Evolutionary conservation across 2,329 filamentous ascomycete species (phyloP), one percentile per base, ranked within the genome.

Genomic region (Raffaelea arxii): DNA sequence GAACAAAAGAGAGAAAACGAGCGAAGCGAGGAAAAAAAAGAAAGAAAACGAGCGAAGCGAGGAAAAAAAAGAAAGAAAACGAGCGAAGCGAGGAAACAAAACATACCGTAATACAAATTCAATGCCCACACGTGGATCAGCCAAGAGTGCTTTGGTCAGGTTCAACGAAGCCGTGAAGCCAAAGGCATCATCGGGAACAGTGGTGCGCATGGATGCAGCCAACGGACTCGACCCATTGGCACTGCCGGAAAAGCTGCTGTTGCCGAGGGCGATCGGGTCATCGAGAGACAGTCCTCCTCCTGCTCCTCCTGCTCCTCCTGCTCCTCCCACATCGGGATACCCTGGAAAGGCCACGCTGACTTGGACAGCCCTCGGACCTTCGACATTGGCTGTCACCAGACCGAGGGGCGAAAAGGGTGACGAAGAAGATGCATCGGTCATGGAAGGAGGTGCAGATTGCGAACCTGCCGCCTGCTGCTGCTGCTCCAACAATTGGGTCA

Each of bases 21-120:
- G 23, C 4, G 5, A 38, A 18, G 10, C 5, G 36, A 38, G 6
- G 9, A 21, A 21, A 12, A 21, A 38, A 6, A 18, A 11, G 35
- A 37, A 37, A 30, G 27, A 30, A 16, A 16, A 16, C 9, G 27
- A 30, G 16, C 9, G 16, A 9, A 30, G 16, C 27, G 16, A 30
- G 27, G 16, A 30, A 30, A 30, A 30, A 30, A 16, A 30, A 16
- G 27, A 30, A 16, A 30, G 27, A 30, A 30, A 30, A 30, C 16
- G 16, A 30, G 16, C 9, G 27, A 30, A 16, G 16, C 27, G 16
- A 30, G 9, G 27, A 30, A 30, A 30, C 9, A 30, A 30, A 30
- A 30, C 27, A 5, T 25, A 46, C 44, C 18, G 24, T 6, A 46
- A 18, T 4, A 41, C 44, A 35, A 46, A 46, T 16, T 46, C 37